These are phyloP conservation scores for Eimeria acervulina DNA, from an alignment of 169 alveolate species.

Conservation along the genomic window DNA sequence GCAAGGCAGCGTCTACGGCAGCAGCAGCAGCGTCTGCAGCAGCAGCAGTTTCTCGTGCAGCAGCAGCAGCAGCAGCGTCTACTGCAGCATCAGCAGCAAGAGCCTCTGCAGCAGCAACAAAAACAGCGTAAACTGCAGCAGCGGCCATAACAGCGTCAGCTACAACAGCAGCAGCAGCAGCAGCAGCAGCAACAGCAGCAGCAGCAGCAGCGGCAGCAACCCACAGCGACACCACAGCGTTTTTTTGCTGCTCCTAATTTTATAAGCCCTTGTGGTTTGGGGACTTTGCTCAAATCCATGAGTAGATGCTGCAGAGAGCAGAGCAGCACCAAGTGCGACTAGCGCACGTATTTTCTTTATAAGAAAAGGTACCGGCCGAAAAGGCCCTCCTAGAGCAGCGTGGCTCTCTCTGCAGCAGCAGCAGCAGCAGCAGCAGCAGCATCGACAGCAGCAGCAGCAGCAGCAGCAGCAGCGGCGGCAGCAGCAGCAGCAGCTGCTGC, in stretches of 20 bases:
- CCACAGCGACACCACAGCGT: conserved; percentile 46
- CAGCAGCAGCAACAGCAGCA: conserved; percentile 29
- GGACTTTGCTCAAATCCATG: not conserved
- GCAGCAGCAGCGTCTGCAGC: conserved; percentile 16
- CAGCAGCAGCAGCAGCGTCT: conserved; percentile 27
- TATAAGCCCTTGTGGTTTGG: not conserved
- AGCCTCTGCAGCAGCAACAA: too few relatives aligned
- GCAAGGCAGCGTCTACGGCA: conserved; percentile 7
- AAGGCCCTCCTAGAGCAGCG: not conserved
- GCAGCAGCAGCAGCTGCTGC: not conserved
- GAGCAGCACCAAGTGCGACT: not conserved
- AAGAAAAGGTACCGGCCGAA: not conserved
- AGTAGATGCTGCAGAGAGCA: not conserved
- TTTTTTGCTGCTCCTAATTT: not conserved
- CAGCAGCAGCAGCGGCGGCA: not conserved
- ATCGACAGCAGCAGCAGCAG: not conserved
- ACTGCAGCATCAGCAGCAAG: too few relatives aligned
- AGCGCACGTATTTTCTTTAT: not conserved
- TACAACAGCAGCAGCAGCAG: not conserved
- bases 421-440: not conserved
- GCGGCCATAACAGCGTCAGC: not conserved
- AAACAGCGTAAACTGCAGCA: too few relatives aligned
- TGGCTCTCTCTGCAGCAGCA: not conserved
- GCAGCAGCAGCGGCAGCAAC: conserved; percentile 25
- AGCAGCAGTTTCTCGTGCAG: not conserved